Evolutionary conservation across 768 basidiomycete genomes (phyloP).

Genomic region (Boletus subparvulus): DNA sequence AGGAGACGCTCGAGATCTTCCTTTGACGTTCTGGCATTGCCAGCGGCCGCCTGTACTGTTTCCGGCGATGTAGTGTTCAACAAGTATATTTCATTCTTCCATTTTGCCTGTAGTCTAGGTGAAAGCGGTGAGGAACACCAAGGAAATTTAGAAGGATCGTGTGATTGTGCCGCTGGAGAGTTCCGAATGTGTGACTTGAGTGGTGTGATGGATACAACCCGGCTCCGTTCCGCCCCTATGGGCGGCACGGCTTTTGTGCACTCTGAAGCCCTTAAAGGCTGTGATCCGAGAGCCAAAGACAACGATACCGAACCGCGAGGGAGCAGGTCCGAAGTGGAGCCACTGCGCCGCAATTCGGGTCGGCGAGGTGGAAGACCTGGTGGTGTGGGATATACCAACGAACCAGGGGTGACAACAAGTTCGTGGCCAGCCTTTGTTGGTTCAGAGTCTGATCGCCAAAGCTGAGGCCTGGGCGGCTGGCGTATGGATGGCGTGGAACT

Average conservation of each 20-base stretch:
- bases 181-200: constrained; percentile 6
- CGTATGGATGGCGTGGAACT: constrained; percentile 14
- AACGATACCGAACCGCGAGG: constrained; percentile 17
- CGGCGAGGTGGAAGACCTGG: constrained; percentile 21
- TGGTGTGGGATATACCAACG: constrained; percentile 13
- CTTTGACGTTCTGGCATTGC: constrained; percentile 6
- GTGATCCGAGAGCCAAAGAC: constrained; percentile 28
- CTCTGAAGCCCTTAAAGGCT: constrained; percentile 23
- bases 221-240: constrained; percentile 33
- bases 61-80: not conserved
- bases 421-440: constrained; percentile 1
- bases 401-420: not conserved
- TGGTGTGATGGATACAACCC: constrained; percentile 20
- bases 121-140: constrained; percentile 12
- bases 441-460: constrained; percentile 21
- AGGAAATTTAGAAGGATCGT: not conserved
- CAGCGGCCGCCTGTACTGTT: not conserved
- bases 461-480: constrained; percentile 18
- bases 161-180: not conserved
- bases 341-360: constrained; percentile 8
- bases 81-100: not conserved
- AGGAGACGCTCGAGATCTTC: constrained; percentile 27
- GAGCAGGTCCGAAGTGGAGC: constrained; percentile 3
- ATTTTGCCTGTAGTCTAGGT: constrained; percentile 3
- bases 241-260: constrained; percentile 23